phyloP scores from a whole-genome alignment of 352 stramenopile genomes.

The Phytophthora tubulina region DNA sequence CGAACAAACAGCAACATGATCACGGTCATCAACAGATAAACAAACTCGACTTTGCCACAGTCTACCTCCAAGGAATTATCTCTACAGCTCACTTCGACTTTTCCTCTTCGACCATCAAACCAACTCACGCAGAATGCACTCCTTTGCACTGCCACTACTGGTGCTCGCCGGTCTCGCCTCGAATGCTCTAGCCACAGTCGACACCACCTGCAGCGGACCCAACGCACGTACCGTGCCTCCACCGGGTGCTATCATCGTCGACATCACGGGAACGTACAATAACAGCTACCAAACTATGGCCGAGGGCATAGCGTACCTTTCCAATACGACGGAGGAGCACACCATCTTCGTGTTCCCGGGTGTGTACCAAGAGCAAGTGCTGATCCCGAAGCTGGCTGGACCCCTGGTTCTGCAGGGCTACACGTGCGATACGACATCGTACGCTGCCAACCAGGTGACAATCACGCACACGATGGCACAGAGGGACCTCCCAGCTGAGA shows the following conservation, averaged over 20 bases:
- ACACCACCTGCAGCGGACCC: slow-evolving; percentile 11
- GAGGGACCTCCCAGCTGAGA: slow-evolving; percentile 9
- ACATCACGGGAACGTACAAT: slow-evolving; percentile 7
- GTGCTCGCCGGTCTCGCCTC: slow-evolving; percentile 5
- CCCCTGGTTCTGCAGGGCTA: slow-evolving; percentile 27
- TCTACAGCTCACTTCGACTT: slow-evolving; percentile 4
- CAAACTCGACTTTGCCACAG: too few species aligned
- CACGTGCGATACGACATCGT: slow-evolving; percentile 31
- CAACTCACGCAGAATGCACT: not conserved
- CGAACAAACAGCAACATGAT: too few species aligned
- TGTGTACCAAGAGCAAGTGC: slow-evolving; percentile 27
- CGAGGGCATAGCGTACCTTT: slow-evolving; percentile 2
- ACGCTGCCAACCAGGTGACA: slow-evolving; percentile 21
- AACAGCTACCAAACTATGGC: slow-evolving; percentile 19
- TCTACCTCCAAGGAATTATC: not conserved
- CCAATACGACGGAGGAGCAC: slow-evolving; percentile 14
- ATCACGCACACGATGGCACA: slow-evolving; percentile 21
- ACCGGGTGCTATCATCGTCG: slow-evolving; percentile 17
- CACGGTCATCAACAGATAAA: not conserved
- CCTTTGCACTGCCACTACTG: not conserved
- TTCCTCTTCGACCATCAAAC: slow-evolving; percentile 1
- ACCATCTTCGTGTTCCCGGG: slow-evolving; percentile 32
- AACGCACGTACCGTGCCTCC: slow-evolving; percentile 17
- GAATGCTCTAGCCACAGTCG: not conserved
- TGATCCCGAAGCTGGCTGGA: slow-evolving; percentile 6